Evolutionary conservation across 2,329 filamentous ascomycete genomes (phyloP), one percentile per base, ranked within the genome.

Genomic region (Purpureocillium takamizusanense): DNA sequence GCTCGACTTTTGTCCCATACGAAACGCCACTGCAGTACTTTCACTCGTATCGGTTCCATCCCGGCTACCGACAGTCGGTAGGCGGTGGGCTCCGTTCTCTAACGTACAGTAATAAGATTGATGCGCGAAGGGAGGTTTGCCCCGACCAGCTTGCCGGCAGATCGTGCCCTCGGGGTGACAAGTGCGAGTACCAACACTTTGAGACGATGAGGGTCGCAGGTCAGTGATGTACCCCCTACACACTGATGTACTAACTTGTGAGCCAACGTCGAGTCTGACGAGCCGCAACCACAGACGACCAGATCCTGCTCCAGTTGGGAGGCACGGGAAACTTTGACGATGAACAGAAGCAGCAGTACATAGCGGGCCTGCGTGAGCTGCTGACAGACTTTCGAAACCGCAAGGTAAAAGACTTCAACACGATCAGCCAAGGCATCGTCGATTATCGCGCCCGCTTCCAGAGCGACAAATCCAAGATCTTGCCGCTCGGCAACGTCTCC

Each of bases 71-170:
- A 47, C 61, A 82, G 36, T 67, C 76, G 40, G 79, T 95, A 41
- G 58, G 76, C 40, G 83, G 81, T 45, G 90, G 90, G 32, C 82
- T 88, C 55, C 81, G 83, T 55, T 97, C 92, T 46, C 72, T 94
- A 67, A 97, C 89, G 32, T 97, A 90, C 65, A 95, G 86, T 65
- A 86, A 94, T 62, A 82, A 81, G 50, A 94, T 98, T 61, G 80
- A 95, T 56, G 71, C 80, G 17, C 70, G 77, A 43, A 80, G 75
- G 50, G 74, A 76, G 44, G 55, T 97, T 35, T 98, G 92, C 61
- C 81, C 78, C 29, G 82, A 77, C 51, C 86, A 94, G 60, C 65
- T 85, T 45, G 69, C 72, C 35, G 80, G 79, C 37, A 78, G 78
- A 43, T 66, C 70, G 48, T 97, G 92, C 46, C 60, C 72, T 23